Base-by-base conservation (phyloP, 345 rosid genomes). In the Corymbia maculata region DNA sequence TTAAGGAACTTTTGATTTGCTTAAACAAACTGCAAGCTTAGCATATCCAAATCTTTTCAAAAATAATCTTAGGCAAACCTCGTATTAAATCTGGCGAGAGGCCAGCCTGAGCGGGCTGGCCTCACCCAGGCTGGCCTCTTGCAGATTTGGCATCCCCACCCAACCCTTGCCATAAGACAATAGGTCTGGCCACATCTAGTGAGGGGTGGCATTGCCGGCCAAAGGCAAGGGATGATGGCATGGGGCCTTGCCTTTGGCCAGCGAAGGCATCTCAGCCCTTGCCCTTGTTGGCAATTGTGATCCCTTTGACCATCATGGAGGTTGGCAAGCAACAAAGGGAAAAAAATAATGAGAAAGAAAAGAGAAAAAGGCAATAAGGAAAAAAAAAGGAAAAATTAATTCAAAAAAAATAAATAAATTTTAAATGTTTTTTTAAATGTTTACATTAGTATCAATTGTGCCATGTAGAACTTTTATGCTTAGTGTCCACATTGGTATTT, bases 81-180 rank as follows among this genome's bases (percentile, higher is more conserved):
- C 4, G 4, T 9, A 53, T 53, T 19, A 53, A 7, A 53, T 53
- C 57, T 36, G 42, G 42, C 42, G 42, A 36, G 42, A 36, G 42
- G 42, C 42, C 42, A 36, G 42, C 42, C 42, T 36, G 42, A 36
- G 42, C 42, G 42, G 42, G 42, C 42, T 4, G 4, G 42, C 61
- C 61, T 21, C 5, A 1, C 12, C 61, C 1, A 55, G 4, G 26
- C 12, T 0, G 0, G 2, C 11, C 2, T 0, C 2, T 21, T 4
- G 2, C 1, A 55, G 5, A 55, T 55, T 1, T 55, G 0, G 11
- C 4, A 26, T 55, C 61, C 59, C 5, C 61, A 19, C 61, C 61
- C 61, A 55, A 55, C 28, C 61, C 28, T 55, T 19, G 26, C 10
- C 8, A 53, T 0, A 8, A 10, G 26, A 55, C 19, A 24, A 26